phyloP scores from a whole-genome alignment of 2,329 filamentous ascomycete genomes.

The Amylocarpus encephaloides region DNA sequence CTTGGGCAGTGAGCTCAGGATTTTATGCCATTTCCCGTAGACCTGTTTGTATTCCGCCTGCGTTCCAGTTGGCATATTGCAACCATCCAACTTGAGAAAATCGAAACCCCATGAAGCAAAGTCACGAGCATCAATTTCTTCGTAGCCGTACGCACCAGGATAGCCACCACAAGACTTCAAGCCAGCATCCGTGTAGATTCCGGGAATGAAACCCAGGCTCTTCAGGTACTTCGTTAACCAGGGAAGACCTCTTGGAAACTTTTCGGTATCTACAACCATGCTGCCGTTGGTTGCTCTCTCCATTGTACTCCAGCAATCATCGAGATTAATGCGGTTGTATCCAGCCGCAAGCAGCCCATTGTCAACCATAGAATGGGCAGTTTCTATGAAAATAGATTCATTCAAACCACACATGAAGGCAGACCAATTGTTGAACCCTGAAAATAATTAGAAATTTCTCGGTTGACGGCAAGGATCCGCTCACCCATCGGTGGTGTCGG shows the following conservation, averaged over 20 bases:
- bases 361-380: constrained; percentile 42
- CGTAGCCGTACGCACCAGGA: constrained; percentile 50
- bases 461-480: neutral
- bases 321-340: constrained; percentile 53
- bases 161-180: constrained; percentile 45
- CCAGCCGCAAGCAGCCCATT: constrained; percentile 44
- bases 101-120: constrained; percentile 51
- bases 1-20: constrained; percentile 24
- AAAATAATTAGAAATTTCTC: neutral
- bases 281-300: constrained; percentile 36
- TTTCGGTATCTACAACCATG: constrained; percentile 41
- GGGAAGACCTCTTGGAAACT: constrained; percentile 54
- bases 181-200: constrained; percentile 54
- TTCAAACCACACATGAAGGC: constrained; percentile 43
- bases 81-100: constrained; percentile 55
- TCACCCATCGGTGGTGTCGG: constrained; percentile 41
- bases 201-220: constrained; percentile 50
- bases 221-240: constrained; percentile 51
- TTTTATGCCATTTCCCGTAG: constrained; percentile 36
- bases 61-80: constrained; percentile 34
- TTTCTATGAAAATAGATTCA: constrained; percentile 41
- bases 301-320: constrained; percentile 55
- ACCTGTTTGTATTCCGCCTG: constrained; percentile 37
- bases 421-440: constrained; percentile 44
- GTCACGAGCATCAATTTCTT: constrained; percentile 50